A percentile compares a stretch with the other conserved stretches of the same genome.
Conservation (phyloP, 2,329 filamentous ascomycete genomes). For the Phialocephala subalpina region DNA sequence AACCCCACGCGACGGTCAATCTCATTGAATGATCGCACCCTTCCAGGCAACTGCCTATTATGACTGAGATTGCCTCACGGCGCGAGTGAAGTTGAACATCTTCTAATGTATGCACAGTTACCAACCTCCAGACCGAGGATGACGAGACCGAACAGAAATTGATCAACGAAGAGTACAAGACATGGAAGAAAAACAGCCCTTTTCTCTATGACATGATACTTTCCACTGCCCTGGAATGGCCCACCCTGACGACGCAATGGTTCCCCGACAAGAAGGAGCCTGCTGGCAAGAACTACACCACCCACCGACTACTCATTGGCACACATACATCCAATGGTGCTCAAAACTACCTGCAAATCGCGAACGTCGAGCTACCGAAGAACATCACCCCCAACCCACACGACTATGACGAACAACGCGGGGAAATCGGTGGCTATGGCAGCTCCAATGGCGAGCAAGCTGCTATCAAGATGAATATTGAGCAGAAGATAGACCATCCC, state of each 20-base stretch:
- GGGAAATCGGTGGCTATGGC: conserved; percentile 93
- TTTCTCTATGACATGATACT: conserved; percentile 99
- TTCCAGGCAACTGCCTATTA: too few relatives aligned
- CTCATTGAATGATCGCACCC: too few relatives aligned
- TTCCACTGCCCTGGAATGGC: conserved; percentile 94
- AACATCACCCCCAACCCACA: conserved; percentile 74
- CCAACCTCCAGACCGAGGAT: conserved; percentile 68
- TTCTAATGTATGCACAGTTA: conserved; percentile 51
- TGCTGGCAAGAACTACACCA: conserved; percentile 85
- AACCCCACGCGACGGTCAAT: background rate
- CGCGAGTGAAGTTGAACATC: conserved; percentile 8
- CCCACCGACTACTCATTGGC: conserved; percentile 89
- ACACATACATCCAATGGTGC: conserved; percentile 91
- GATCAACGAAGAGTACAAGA: conserved; percentile 99
- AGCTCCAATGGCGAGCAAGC: conserved; percentile 73
- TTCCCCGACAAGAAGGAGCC: conserved; percentile 92
- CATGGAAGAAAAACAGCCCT: conserved; percentile 99
- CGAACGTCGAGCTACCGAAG: conserved; percentile 91
- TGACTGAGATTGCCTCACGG: too few relatives aligned
- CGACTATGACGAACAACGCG: conserved; percentile 90
- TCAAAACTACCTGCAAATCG: conserved; percentile 93
- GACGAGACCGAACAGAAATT: conserved; percentile 81
- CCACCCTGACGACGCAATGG: conserved; percentile 97
- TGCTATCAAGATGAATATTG: conserved; percentile 86
- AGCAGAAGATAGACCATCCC: conserved; percentile 95